phyloP scores from a whole-genome alignment of 495 filamentous ascomycete genomes.

The Cenococcum geophilum region DNA sequence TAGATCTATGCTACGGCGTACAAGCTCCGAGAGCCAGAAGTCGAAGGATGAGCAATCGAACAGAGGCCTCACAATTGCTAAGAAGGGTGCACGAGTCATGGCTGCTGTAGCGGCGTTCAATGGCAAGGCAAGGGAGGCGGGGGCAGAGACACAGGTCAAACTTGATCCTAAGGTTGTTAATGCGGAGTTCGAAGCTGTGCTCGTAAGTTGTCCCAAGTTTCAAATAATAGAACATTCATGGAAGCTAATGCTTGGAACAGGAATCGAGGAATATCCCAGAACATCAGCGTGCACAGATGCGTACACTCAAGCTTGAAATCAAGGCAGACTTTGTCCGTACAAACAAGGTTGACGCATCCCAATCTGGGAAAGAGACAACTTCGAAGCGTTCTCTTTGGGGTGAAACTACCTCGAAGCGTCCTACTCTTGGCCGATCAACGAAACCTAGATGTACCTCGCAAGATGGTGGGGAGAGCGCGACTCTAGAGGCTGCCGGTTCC shows the following conservation, averaged over 20 bases:
- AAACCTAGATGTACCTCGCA: conserved; percentile 14
- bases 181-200: conserved; percentile 57
- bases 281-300: conserved; percentile 89
- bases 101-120: conserved; percentile 60
- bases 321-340: conserved; percentile 93
- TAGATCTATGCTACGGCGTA: conserved; percentile 15
- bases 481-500: conserved; percentile 7
- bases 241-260: conserved; percentile 8
- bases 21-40: conserved; percentile 25
- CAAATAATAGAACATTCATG: neutral
- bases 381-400: conserved; percentile 25
- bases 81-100: conserved; percentile 50
- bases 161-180: conserved; percentile 44
- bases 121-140: conserved; percentile 37
- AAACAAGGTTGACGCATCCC: conserved; percentile 59
- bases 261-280: conserved; percentile 88
- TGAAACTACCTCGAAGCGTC: conserved; percentile 42
- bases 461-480: conserved; percentile 7
- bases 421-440: conserved; percentile 19
- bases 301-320: conserved; percentile 76
- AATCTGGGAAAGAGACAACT: conserved; percentile 17
- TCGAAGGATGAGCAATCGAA: conserved; percentile 35
- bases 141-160: conserved; percentile 23
- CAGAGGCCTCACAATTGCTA: conserved; percentile 37
- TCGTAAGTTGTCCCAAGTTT: conserved; percentile 34